Percentiles rank a stretch among this genome's conserved stretches.
Evolutionary conservation across 1,139 yeast species (phyloP).

Genomic region (Meyerozyma guilliermondii): DNA sequence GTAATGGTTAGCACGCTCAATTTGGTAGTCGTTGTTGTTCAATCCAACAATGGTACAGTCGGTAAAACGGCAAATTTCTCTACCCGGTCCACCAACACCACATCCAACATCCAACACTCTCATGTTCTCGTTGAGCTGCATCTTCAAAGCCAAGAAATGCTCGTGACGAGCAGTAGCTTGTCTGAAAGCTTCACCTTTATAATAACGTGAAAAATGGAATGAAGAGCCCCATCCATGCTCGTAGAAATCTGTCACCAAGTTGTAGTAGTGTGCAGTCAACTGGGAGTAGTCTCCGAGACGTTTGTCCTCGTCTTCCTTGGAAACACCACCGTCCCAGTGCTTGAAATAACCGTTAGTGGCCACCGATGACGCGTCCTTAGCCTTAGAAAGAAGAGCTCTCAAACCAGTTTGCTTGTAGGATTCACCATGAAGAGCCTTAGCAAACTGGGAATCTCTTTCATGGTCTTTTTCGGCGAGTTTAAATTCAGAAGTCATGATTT

Average conservation of each 20-base stretch:
- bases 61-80: constrained; percentile 90
- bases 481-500: constrained; percentile 8
- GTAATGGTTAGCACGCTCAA: constrained; percentile 83
- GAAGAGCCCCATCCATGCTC: constrained; percentile 99
- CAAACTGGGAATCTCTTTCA: constrained; percentile 57
- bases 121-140: constrained; percentile 74
- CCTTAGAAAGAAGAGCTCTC: constrained; percentile 69
- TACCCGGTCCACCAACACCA: constrained; percentile 99
- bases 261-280: constrained; percentile 92
- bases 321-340: constrained; percentile 92
- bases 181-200: constrained; percentile 86
- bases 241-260: constrained; percentile 89
- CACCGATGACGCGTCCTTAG: constrained; percentile 71
- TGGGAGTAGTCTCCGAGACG: constrained; percentile 83
- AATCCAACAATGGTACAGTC: constrained; percentile 84
- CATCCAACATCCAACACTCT: constrained; percentile 96
- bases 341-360: constrained; percentile 90
- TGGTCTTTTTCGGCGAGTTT: constrained; percentile 33
- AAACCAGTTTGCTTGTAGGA: constrained; percentile 66
- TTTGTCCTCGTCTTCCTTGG: constrained; percentile 68
- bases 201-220: constrained; percentile 96
- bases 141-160: constrained; percentile 86
- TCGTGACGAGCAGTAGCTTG: constrained; percentile 98
- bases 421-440: constrained; percentile 83
- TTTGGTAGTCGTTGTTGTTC: constrained; percentile 96